Evolutionary conservation across 345 rosid species (phyloP).

Genomic region (Eutrema heterophyllum): DNA sequence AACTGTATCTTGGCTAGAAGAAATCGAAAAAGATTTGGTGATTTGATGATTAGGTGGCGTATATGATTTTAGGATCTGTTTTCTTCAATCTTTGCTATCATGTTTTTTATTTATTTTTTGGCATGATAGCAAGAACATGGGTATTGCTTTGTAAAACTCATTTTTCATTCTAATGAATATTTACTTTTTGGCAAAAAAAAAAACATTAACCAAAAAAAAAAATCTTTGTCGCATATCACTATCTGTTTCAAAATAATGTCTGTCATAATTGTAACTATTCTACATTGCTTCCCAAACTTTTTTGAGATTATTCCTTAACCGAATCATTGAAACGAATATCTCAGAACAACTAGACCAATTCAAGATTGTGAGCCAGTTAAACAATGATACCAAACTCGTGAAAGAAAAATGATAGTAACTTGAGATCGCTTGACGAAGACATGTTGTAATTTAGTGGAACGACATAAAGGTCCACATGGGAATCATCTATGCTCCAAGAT

Average conservation of each 20-base stretch:
- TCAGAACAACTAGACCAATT: not conserved
- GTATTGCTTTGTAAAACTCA: too few relatives aligned
- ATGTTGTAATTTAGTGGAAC: slow-evolving; percentile 28
- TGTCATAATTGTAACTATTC: not conserved
- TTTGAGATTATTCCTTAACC: not conserved
- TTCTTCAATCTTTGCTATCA: too few relatives aligned
- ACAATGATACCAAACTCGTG: not conserved
- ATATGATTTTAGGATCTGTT: too few relatives aligned
- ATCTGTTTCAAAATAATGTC: not conserved
- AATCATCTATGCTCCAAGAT: slow-evolving; percentile 22
- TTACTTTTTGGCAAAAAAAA: too few relatives aligned
- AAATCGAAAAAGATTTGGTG: too few relatives aligned
- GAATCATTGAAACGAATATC: not conserved
- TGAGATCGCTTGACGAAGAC: slow-evolving; percentile 31
- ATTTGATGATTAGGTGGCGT: too few relatives aligned
- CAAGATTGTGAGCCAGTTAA: not conserved
- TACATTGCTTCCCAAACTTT: not conserved
- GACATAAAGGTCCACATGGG: slow-evolving; percentile 20
- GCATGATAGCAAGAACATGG: too few relatives aligned
- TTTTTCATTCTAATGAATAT: too few relatives aligned
- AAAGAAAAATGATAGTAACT: slow-evolving; percentile 15
- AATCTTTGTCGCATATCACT: not conserved
- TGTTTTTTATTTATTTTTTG: too few relatives aligned
- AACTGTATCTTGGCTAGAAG: too few relatives aligned
- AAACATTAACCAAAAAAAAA: too few relatives aligned